Conservation (phyloP, 495 filamentous ascomycete species). For the Oidiodendron maius region DNA sequence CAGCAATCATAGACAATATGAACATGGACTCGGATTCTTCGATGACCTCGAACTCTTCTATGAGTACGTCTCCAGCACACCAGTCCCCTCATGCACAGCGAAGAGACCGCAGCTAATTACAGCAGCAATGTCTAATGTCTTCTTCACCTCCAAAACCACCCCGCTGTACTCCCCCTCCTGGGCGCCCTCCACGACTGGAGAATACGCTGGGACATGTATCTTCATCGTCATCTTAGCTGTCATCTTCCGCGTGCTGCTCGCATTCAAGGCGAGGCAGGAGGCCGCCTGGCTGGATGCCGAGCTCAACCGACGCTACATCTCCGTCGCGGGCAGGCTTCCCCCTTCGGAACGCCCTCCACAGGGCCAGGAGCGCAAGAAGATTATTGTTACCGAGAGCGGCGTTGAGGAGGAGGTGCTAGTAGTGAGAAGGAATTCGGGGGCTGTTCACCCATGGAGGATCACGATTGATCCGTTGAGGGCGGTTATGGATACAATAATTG, state of each 20-base stretch:
- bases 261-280: slow-evolving; percentile 52
- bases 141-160: slow-evolving; percentile 63
- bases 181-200: slow-evolving; percentile 60
- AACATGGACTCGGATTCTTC: too few species aligned
- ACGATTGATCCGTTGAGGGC: slow-evolving; percentile 74
- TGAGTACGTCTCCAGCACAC: slow-evolving; percentile 13
- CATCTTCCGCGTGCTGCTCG: slow-evolving; percentile 61
- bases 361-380: slow-evolving; percentile 52
- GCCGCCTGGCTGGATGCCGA: slow-evolving; percentile 52
- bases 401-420: slow-evolving; percentile 70
- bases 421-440: slow-evolving; percentile 44
- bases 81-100: too few species aligned
- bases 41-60: not conserved
- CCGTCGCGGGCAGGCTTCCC: slow-evolving; percentile 57
- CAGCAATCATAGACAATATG: too few species aligned
- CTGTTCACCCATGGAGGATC: slow-evolving; percentile 65
- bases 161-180: slow-evolving; percentile 69
- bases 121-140: slow-evolving; percentile 44
- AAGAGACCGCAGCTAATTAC: too few species aligned
- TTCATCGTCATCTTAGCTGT: slow-evolving; percentile 72
- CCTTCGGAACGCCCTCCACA: slow-evolving; percentile 46
- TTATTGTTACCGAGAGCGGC: slow-evolving; percentile 58
- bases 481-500: slow-evolving; percentile 56
- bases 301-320: slow-evolving; percentile 66
- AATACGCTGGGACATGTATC: slow-evolving; percentile 82